Evolutionary conservation across 139 green algal species (phyloP).

Genomic region (Parachlorella kessleri): DNA sequence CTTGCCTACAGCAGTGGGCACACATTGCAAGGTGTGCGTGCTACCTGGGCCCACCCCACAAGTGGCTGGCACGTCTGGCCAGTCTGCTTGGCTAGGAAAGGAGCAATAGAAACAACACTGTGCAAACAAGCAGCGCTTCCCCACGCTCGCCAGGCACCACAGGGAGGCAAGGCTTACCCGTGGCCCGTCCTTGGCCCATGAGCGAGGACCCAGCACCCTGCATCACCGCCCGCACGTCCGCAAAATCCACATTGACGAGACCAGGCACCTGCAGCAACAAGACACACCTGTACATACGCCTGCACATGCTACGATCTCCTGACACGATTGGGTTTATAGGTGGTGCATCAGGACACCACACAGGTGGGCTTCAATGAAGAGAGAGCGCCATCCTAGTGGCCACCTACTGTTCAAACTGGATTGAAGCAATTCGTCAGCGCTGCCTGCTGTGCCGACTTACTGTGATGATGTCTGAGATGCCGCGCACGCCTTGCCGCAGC

Average conservation of each 20-base stretch:
- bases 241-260: constrained; percentile 99
- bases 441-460: constrained; percentile 42
- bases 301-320: too few relatives aligned
- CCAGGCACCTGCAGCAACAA: constrained; percentile 87
- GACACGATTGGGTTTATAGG: too few relatives aligned
- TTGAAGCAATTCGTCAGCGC: neutral
- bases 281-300: too few relatives aligned
- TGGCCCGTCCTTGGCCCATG: constrained; percentile 73
- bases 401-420: neutral
- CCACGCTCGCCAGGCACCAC: neutral
- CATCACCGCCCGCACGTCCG: constrained; percentile 94
- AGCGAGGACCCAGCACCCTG: constrained; percentile 88
- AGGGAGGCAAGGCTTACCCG: neutral
- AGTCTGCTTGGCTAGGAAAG: too few relatives aligned
- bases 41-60: too few relatives aligned
- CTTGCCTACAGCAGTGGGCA: too few relatives aligned
- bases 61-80: too few relatives aligned
- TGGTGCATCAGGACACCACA: too few relatives aligned
- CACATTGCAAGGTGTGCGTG: too few relatives aligned
- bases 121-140: neutral
- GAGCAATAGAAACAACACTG: too few relatives aligned
- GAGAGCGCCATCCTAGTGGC: too few relatives aligned
- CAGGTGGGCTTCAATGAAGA: too few relatives aligned
- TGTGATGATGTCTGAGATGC: constrained; percentile 98
- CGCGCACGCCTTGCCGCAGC: constrained; percentile 84